These are phyloP conservation scores for Hypoxylon sp. DNA, from an alignment of 2,329 filamentous ascomycete genomes.

Conservation along the genomic window DNA sequence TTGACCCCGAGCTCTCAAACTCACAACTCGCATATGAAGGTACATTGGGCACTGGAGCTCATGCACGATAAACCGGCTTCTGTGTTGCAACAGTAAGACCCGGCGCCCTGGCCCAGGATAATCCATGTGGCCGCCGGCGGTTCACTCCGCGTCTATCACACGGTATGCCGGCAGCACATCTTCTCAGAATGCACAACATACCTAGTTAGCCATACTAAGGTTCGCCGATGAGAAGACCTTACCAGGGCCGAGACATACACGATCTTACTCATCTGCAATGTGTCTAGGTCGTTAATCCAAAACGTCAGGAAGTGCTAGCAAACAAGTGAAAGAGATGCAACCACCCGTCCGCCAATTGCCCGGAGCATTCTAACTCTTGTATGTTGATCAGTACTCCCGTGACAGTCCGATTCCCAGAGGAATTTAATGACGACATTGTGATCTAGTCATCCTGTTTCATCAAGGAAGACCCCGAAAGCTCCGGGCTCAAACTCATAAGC, in stretches of 20 bases:
- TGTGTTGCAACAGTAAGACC: neutral
- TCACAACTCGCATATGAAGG: neutral
- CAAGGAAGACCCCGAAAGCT: constrained; percentile 23
- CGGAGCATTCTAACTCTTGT: neutral
- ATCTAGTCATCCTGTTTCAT: neutral
- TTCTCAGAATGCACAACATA: constrained; percentile 29
- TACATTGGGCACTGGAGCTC: neutral
- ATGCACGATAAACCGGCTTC: constrained; percentile 1
- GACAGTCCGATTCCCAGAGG: neutral
- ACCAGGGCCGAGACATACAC: constrained; percentile 26
- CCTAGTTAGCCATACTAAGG: constrained; percentile 21
- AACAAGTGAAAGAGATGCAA: constrained; percentile 9
- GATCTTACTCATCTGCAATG: constrained; percentile 16
- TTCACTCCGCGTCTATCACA: constrained; percentile 11
- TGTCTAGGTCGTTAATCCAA: constrained; percentile 10
- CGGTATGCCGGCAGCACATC: constrained; percentile 21
- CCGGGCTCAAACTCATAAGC: constrained; percentile 14
- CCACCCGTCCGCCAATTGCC: constrained; percentile 4
- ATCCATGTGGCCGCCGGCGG: constrained; percentile 24
- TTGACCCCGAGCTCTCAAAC: constrained; percentile 6
- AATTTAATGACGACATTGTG: constrained; percentile 17
- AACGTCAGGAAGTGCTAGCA: neutral
- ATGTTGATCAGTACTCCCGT: constrained; percentile 6
- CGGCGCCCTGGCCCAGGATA: constrained; percentile 20
- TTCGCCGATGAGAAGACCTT: constrained; percentile 13